phyloP scores from a whole-genome alignment of 768 basidiomycete genomes.

The Nevesoporus exiguus region DNA sequence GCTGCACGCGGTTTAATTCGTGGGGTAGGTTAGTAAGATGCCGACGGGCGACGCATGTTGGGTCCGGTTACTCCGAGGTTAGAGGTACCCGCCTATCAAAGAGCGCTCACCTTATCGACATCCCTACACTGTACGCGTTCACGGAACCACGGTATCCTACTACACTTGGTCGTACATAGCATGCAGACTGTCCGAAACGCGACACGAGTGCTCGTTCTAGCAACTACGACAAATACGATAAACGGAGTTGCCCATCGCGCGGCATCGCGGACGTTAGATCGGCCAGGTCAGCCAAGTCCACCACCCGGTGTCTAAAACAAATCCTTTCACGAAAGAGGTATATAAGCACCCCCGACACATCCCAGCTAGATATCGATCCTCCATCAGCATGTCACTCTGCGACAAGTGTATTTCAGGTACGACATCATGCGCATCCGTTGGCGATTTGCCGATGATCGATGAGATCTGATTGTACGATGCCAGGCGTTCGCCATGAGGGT shows the following conservation, averaged over 20 bases:
- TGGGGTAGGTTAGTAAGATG: too few relatives aligned
- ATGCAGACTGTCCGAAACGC: neutral
- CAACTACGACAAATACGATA: neutral
- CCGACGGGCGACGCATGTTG: too few relatives aligned
- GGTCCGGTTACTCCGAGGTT: too few relatives aligned
- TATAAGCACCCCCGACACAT: slow-evolving; percentile 12
- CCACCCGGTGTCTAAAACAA: neutral
- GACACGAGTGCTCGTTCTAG: neutral
- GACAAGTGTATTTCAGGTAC: slow-evolving; percentile 53
- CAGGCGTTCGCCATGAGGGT: slow-evolving; percentile 51
- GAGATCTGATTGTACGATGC: neutral
- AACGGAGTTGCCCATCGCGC: neutral
- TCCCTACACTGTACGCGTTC: neutral
- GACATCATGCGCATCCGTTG: neutral
- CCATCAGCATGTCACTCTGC: slow-evolving; percentile 47
- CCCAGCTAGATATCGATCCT: neutral
- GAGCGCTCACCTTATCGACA: neutral
- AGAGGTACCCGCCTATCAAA: too few relatives aligned
- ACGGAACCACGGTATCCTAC: too few relatives aligned
- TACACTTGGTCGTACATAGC: neutral
- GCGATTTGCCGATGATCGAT: neutral
- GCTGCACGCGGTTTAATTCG: too few relatives aligned
- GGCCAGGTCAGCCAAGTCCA: neutral
- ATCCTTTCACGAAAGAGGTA: neutral
- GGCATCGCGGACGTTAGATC: neutral